phyloP scores from a whole-genome alignment of 441 rosid genomes.

The Mallotus japonicus region DNA sequence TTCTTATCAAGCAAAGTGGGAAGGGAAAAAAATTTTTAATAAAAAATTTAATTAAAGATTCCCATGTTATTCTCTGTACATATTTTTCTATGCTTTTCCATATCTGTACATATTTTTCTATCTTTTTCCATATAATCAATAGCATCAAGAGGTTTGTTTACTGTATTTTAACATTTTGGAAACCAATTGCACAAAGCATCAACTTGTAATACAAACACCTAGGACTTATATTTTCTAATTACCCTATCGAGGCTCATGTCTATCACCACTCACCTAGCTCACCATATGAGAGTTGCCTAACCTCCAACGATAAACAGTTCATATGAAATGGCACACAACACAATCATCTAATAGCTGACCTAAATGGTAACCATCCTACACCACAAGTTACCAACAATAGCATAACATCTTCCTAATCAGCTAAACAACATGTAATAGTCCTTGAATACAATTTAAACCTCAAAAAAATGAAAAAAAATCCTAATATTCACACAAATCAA shows the following conservation, averaged over 20 bases:
- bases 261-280: too few relatives aligned
- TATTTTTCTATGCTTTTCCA: too few relatives aligned
- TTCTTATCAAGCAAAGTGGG: slow-evolving; percentile 38
- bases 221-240: neutral
- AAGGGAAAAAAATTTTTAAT: too few relatives aligned
- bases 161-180: neutral
- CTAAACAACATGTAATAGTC: neutral
- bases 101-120: too few relatives aligned
- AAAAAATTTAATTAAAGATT: too few relatives aligned
- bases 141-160: too few relatives aligned
- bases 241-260: neutral
- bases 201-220: neutral
- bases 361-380: too few relatives aligned
- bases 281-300: neutral
- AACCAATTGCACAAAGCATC: neutral
- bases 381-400: neutral
- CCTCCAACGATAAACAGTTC: too few relatives aligned
- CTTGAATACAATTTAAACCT: neutral
- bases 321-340: too few relatives aligned
- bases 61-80: neutral
- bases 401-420: neutral
- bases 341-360: too few relatives aligned
- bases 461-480: neutral
- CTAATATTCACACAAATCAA: neutral
- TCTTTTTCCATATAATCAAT: neutral